A percentile compares a stretch with the other conserved stretches of the same genome.
These are phyloP conservation scores for Nitzschia palea DNA, from an alignment of 108 stramenopile species.

Conservation along the genomic window DNA sequence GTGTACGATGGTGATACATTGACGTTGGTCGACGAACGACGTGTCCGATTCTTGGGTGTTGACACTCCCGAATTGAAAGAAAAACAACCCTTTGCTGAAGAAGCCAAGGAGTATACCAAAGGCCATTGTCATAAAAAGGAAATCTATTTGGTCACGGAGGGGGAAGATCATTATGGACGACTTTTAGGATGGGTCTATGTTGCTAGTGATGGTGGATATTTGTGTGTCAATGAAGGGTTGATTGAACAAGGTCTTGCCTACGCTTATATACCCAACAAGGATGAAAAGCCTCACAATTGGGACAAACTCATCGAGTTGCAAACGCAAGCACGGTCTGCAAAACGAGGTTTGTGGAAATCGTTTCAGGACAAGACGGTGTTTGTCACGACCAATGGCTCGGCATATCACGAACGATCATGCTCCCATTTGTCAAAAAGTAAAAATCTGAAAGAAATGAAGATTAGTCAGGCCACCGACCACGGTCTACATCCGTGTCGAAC, in stretches of 20 bases:
- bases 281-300: slow-evolving; percentile 51
- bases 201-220: slow-evolving; percentile 30
- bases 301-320: slow-evolving; percentile 62
- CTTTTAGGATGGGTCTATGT: slow-evolving; percentile 67
- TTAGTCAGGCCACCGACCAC: slow-evolving; percentile 52
- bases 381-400: slow-evolving; percentile 61
- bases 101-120: slow-evolving; percentile 79
- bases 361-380: slow-evolving; percentile 48
- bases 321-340: slow-evolving; percentile 38
- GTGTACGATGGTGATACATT: slow-evolving; percentile 85
- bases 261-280: slow-evolving; percentile 51
- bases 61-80: slow-evolving; percentile 84
- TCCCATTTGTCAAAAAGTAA: slow-evolving; percentile 49
- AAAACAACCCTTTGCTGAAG: slow-evolving; percentile 71
- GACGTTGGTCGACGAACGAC: slow-evolving; percentile 56
- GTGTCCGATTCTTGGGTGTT: slow-evolving; percentile 73
- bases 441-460: slow-evolving; percentile 41
- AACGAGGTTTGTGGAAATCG: slow-evolving; percentile 26
- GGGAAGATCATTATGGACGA: slow-evolving; percentile 73
- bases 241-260: slow-evolving; percentile 60
- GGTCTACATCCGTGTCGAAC: slow-evolving; percentile 77
- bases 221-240: slow-evolving; percentile 82
- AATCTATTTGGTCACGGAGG: slow-evolving; percentile 55
- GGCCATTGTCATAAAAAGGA: slow-evolving; percentile 52
- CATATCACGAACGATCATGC: slow-evolving; percentile 67